Conservation (phyloP, 257 asterid genomes). For the Rubia yunnanensis region DNA sequence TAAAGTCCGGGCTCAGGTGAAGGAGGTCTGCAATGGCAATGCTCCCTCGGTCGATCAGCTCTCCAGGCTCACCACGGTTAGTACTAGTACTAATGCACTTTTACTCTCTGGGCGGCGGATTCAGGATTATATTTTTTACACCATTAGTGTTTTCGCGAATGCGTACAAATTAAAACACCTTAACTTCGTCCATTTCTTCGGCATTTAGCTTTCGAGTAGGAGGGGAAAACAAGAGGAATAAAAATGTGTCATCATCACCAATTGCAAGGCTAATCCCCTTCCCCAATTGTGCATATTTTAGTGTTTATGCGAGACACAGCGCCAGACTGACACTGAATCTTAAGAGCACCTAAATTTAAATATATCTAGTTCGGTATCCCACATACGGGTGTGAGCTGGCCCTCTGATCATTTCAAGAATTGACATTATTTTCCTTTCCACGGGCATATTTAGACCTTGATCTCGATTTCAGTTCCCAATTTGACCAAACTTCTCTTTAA, state of each 20-base stretch:
- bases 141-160: neutral
- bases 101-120: too few species aligned
- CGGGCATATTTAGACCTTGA: neutral
- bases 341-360: conserved; percentile 1
- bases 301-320: neutral
- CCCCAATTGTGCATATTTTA: neutral
- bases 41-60: conserved; percentile 57
- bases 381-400: conserved; percentile 14
- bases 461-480: neutral
- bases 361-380: neutral
- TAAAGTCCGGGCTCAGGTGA: conserved; percentile 50
- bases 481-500: neutral
- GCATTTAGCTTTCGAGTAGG: neutral
- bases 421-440: neutral
- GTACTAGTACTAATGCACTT: too few species aligned
- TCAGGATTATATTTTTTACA: too few species aligned
- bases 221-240: conserved; percentile 6
- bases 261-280: neutral
- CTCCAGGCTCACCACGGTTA: conserved; percentile 65
- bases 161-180: neutral
- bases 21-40: conserved; percentile 42
- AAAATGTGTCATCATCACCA: conserved; percentile 7
- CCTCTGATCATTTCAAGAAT: neutral
- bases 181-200: neutral
- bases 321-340: conserved; percentile 10